Evolutionary conservation across 2,329 filamentous ascomycete species (phyloP).

Genomic region (Talaromyces atroroseus): DNA sequence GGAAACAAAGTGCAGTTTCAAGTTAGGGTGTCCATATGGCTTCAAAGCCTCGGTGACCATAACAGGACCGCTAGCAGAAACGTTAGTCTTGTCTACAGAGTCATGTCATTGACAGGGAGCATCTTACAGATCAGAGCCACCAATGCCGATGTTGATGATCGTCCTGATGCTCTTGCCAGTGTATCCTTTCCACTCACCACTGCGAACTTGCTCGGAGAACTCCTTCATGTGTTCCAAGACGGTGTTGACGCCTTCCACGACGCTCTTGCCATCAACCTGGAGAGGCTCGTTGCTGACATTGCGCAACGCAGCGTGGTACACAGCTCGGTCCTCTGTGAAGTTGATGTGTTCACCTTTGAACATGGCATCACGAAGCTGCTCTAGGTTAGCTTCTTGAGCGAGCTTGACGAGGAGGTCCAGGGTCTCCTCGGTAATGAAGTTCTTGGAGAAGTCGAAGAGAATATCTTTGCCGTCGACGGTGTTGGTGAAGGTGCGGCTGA

Average conservation of each 20-base stretch:
- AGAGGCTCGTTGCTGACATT: conserved; percentile 78
- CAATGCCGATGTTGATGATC: conserved; percentile 96
- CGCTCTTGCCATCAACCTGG: conserved; percentile 84
- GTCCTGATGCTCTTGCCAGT: conserved; percentile 96
- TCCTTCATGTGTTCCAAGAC: conserved; percentile 97
- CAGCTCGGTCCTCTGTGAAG: conserved; percentile 94
- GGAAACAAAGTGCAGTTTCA: conserved; percentile 95
- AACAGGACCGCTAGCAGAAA: conserved; percentile 68
- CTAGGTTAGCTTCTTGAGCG: conserved; percentile 82
- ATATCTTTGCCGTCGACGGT: conserved; percentile 74
- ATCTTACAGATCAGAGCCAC: conserved; percentile 90
- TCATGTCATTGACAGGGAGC: conserved; percentile 18
- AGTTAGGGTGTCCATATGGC: conserved; percentile 78
- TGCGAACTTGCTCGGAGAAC: conserved; percentile 91
- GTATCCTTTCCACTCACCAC: conserved; percentile 93
- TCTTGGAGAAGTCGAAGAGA: conserved; percentile 98
- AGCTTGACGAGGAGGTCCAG: conserved; percentile 80
- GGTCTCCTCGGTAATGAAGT: conserved; percentile 92
- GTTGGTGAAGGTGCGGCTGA: conserved; percentile 79
- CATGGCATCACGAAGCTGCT: conserved; percentile 94
- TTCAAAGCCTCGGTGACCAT: conserved; percentile 99
- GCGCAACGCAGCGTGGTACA: conserved; percentile 90
- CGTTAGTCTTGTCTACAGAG: not conserved
- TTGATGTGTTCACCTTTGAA: conserved; percentile 98
- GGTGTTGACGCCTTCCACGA: conserved; percentile 85